Base-by-base conservation (phyloP, 1,284 basidiomycete species). In the Phenoliferia sp. region DNA sequence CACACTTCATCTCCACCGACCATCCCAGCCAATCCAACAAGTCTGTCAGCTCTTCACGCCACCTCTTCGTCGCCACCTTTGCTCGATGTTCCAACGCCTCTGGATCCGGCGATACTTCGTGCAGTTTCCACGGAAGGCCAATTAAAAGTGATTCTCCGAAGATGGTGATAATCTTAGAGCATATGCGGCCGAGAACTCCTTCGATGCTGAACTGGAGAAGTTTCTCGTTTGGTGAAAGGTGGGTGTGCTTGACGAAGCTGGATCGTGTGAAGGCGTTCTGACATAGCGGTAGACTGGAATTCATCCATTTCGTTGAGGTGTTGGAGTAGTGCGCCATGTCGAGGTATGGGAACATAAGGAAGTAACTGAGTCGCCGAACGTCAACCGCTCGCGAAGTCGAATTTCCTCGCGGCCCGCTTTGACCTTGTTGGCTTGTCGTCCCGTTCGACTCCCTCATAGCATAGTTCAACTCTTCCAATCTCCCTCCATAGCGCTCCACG, bases 171-270 rank as follows among this genome's bases (percentile, higher is more conserved):
- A 44, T 2, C 2, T 26, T 44, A 3, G 10, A 17, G 58, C 58
- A 59, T 4, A 44, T 26, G 9, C 58, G 34, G 9, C 17, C 36
- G 28, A 44, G 6, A 29, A 59, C 58, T 10, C 35, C 35, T 28
- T 59, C 58, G 35, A 59, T 59, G 58, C 58, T 59, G 16, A 29
- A 9, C 2, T n/a, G 10, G n/a, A 59, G n/a, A 39, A 59, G 58
- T 29, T 26, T 15, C 36, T 39, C 35, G 9, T 19, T 39, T 2
- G 5, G n/a, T 12, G 58, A 19, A 10, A 16, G 3, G 26, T 28
- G 3, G 22, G n/a, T 17, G 36, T 5, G 7, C 7, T 39, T 5
- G 9, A 17, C 35, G 26, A 17, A 6, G 9, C 3, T 6, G 9
- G 56, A 58, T 15, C 19, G 12, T 3, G 36, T 59, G 58, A 28